Base-by-base conservation (phyloP, 2,329 filamentous ascomycete species). In the Paecilomyces variotii region DNA sequence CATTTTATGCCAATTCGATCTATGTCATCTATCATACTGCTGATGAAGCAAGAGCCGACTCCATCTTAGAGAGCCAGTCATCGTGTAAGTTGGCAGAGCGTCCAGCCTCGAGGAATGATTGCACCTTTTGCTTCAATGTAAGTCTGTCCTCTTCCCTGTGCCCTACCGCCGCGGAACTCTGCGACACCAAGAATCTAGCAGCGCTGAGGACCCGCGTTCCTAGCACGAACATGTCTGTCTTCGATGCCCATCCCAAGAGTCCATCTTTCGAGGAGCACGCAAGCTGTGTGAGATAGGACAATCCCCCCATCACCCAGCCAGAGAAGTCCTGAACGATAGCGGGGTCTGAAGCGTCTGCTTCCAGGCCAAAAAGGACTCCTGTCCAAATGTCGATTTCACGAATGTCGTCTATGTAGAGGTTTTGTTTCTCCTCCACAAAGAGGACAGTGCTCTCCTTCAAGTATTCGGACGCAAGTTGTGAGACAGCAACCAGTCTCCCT, bases 371-470 rank as follows among this genome's bases (percentile, higher is more conserved):
- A 30, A 89, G 74, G 2, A 84, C 76, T 14, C 71, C 72, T 0
- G 80, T 75, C 91, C 91, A 97, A n/a, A 85, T 71, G 19, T 80
- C 75, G 2, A 86, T 80, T 71, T 97, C 92, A 54, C 86, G 80
- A 4, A 90, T 84, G 64, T 91, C 87, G 70, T 97, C 93, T 55
- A 93, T 79, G 72, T 90, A 97, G n/a, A 97, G 80, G 70, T 99
- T 99, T 70, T 96, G 91, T 71, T 95, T 92, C 74, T 99, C 94
- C 58, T 91, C 82, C 0, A 84, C 87, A 70, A 99, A 99, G 0
- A 99, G 82, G 62, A 72, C 70, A 0, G 71, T 74, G 50, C 70
- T 74, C 30, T 78, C 74, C 49, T 72, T 71, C 3, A 70, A 65
- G 10, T 72, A 69, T 3, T 71, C 67, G 0, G 65, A 60, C 2